Evolutionary conservation across 2,329 filamentous ascomycete species (phyloP).

Genomic region (Verticillium zaregamsianum): DNA sequence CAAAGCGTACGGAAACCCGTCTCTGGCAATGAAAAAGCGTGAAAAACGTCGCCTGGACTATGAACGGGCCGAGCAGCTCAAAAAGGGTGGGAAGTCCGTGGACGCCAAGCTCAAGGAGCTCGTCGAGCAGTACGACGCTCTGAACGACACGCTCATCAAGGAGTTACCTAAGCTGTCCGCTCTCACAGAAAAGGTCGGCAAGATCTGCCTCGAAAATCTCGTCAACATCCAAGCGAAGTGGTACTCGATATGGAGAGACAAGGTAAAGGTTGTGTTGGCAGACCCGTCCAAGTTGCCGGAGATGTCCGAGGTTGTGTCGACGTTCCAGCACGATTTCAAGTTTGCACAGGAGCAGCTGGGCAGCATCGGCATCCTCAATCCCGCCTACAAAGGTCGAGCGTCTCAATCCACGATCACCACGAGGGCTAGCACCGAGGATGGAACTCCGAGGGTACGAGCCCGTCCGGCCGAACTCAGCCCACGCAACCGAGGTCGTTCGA

Average conservation of each 20-base stretch:
- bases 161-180: constrained; percentile 82
- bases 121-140: constrained; percentile 82
- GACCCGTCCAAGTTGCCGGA: constrained; percentile 61
- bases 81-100: constrained; percentile 76
- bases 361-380: constrained; percentile 74
- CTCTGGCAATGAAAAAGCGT: constrained; percentile 88
- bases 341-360: constrained; percentile 69
- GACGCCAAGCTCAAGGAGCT: constrained; percentile 82
- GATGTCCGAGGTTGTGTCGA: constrained; percentile 67
- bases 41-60: constrained; percentile 90
- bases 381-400: constrained; percentile 55
- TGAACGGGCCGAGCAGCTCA: constrained; percentile 73
- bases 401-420: constrained; percentile 59
- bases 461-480: constrained; percentile 42
- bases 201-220: constrained; percentile 74
- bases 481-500: constrained; percentile 55
- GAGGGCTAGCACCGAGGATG: constrained; percentile 51
- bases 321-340: constrained; percentile 75
- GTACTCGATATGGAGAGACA: constrained; percentile 80
- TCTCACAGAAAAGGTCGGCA: constrained; percentile 78
- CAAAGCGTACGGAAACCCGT: constrained; percentile 76
- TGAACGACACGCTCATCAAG: constrained; percentile 91
- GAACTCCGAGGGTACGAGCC: constrained; percentile 41
- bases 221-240: constrained; percentile 79
- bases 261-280: constrained; percentile 70